Percentiles rank a stretch among this genome's conserved stretches.
Evolutionary conservation across 306 rosid species (phyloP).

Genomic region (Cicer arietinum): DNA sequence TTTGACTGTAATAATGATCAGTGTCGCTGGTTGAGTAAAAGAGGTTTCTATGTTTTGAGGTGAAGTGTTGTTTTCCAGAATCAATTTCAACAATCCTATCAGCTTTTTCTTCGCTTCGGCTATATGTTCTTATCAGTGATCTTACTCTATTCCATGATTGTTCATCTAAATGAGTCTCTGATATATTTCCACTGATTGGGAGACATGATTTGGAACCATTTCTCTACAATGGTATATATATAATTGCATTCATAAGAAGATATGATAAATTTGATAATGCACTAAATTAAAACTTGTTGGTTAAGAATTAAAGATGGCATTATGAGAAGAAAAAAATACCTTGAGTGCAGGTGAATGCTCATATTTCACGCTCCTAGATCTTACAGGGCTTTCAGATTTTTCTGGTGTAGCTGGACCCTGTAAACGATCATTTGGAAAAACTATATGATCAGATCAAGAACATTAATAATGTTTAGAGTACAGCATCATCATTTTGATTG

Average conservation of each 20-base stretch:
- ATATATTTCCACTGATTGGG: constrained; percentile 36
- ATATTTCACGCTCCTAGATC: constrained; percentile 60
- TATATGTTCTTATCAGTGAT: constrained; percentile 42
- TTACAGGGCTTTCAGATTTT: constrained; percentile 68
- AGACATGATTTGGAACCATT: constrained; percentile 62
- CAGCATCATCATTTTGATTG: neutral
- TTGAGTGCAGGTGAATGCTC: constrained; percentile 56
- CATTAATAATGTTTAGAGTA: neutral
- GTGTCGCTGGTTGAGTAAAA: constrained; percentile 51
- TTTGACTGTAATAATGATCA: constrained; percentile 57
- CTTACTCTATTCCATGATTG: constrained; percentile 52
- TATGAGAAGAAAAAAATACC: constrained; percentile 46
- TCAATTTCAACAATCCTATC: constrained; percentile 69
- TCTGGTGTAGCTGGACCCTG: constrained; percentile 95
- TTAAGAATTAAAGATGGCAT: neutral
- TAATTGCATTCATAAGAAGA: constrained; percentile 22
- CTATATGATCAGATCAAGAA: constrained; percentile 31
- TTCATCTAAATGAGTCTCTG: constrained; percentile 45
- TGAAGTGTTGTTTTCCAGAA: constrained; percentile 50
- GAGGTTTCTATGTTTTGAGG: constrained; percentile 56
- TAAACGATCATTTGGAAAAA: constrained; percentile 15
- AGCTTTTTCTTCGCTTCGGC: constrained; percentile 54
- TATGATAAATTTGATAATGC: neutral
- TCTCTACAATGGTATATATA: constrained; percentile 57
- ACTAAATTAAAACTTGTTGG: neutral